Percentiles rank a stretch among this genome's conserved stretches.
These are phyloP conservation scores for Gonapodya prolifera DNA, from an alignment of 192 early-diverging fungal species.

Conservation along the genomic window DNA sequence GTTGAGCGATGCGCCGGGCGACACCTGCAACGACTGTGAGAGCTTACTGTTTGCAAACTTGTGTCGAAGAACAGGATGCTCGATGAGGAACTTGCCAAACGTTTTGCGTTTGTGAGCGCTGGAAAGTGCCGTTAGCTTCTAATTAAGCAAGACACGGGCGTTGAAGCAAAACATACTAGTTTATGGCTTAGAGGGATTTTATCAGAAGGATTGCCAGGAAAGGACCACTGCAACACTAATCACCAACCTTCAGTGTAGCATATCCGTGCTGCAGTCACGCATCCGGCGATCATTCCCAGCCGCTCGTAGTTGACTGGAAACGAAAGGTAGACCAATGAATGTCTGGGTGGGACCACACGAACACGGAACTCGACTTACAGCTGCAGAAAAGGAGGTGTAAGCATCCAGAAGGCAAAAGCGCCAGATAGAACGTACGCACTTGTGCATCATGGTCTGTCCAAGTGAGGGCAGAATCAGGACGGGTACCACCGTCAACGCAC, in stretches of 20 bases:
- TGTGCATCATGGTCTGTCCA: too few relatives aligned
- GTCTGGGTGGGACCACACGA: too few relatives aligned
- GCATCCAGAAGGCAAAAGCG: not conserved
- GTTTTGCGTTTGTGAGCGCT: too few relatives aligned
- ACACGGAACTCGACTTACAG: not conserved
- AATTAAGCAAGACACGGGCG: too few relatives aligned
- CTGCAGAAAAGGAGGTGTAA: not conserved
- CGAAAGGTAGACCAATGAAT: too few relatives aligned
- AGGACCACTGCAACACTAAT: too few relatives aligned
- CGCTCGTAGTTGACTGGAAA: conserved; percentile 70
- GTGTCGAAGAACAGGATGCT: conserved; percentile 71
- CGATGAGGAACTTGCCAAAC: conserved; percentile 68
- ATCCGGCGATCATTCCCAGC: not conserved
- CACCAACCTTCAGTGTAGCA: not conserved
- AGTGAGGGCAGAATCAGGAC: not conserved
- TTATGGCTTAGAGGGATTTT: too few relatives aligned
- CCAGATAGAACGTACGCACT: not conserved
- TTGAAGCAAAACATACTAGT: too few relatives aligned
- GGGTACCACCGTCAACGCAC: not conserved
- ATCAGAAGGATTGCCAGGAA: too few relatives aligned
- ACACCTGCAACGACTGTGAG: not conserved
- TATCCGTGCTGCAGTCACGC: not conserved
- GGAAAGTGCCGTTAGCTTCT: conserved; percentile 68
- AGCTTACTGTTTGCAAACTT: conserved; percentile 23
- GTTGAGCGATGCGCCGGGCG: not conserved